These are phyloP conservation scores for Leccinum griseonigrum DNA, from an alignment of 1,284 basidiomycete genomes.

Conservation along the genomic window DNA sequence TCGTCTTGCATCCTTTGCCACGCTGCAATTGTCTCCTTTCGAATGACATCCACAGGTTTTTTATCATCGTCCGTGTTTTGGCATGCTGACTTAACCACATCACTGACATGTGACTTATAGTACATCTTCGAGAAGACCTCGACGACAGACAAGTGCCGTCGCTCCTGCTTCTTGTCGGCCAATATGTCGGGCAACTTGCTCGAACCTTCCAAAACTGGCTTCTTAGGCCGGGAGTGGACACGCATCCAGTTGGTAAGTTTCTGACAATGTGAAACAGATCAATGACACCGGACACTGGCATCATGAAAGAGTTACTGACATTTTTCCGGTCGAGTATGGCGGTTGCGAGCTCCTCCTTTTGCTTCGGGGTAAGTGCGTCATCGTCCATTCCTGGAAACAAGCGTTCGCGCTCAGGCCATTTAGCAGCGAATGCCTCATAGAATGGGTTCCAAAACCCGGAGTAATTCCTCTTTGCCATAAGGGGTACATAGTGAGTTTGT, in stretches of 20 bases:
- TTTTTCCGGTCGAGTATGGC: not conserved
- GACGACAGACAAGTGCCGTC: not conserved
- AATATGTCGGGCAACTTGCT: not conserved
- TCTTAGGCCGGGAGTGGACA: not conserved
- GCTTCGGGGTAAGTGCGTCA: not conserved
- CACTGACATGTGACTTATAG: not conserved
- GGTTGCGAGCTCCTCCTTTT: not conserved
- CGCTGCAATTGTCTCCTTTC: not conserved
- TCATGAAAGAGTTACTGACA: not conserved
- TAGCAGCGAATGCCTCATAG: not conserved
- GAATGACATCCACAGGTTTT: not conserved
- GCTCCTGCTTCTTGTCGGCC: not conserved
- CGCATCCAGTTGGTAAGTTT: not conserved
- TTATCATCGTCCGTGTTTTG: not conserved
- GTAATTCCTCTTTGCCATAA: not conserved
- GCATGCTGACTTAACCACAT: too few relatives aligned
- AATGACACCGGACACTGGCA: not conserved
- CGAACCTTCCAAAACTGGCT: not conserved
- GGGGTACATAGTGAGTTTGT: not conserved
- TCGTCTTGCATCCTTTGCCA: not conserved
- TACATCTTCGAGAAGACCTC: not conserved
- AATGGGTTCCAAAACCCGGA: not conserved
- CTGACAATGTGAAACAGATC: not conserved
- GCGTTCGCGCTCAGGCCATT: not conserved
- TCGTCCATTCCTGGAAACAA: not conserved